Percentiles rank a stretch among this genome's conserved stretches.
These are phyloP conservation scores for Edaphochlamys debaryana DNA, from an alignment of 139 green algal genomes.

Conservation along the genomic window DNA sequence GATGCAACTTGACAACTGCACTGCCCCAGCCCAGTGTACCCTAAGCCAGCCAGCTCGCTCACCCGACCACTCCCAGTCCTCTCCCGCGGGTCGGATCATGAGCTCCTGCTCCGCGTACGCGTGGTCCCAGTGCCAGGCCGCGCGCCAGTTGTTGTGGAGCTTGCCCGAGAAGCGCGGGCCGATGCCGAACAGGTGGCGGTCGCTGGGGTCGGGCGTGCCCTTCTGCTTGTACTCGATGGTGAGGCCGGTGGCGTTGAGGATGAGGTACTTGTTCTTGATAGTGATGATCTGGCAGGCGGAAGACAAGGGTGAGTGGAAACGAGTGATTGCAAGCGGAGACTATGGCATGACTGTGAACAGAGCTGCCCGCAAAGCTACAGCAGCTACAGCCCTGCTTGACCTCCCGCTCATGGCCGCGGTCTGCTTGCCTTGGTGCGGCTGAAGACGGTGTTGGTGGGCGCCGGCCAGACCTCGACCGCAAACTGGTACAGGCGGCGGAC, in stretches of 20 bases:
- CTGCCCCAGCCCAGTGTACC: too few relatives aligned
- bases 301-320: not conserved
- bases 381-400: too few relatives aligned
- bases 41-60: not conserved
- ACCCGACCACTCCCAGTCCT: slow-evolving; percentile 56
- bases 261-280: slow-evolving; percentile 88
- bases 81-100: slow-evolving; percentile 67
- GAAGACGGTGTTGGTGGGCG: slow-evolving; percentile 70
- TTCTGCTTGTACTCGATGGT: slow-evolving; percentile 86
- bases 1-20: too few relatives aligned
- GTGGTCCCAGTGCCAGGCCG: slow-evolving; percentile 81
- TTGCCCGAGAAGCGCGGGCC: slow-evolving; percentile 65
- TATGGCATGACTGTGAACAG: not conserved
- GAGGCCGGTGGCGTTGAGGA: slow-evolving; percentile 86
- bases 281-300: slow-evolving; percentile 70
- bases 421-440: slow-evolving; percentile 74
- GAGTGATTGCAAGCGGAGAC: not conserved
- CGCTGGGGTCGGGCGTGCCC: slow-evolving; percentile 66
- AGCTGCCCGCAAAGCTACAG: too few relatives aligned
- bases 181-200: slow-evolving; percentile 36
- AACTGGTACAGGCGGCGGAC: slow-evolving; percentile 79
- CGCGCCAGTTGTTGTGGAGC: not conserved
- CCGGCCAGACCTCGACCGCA: slow-evolving; percentile 77
- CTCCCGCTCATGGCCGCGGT: too few relatives aligned
- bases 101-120: slow-evolving; percentile 62